Evolutionary conservation across 2,329 filamentous ascomycete genomes (phyloP), one percentile per base, ranked within the genome.

Genomic region (Sporothrix mexicana): DNA sequence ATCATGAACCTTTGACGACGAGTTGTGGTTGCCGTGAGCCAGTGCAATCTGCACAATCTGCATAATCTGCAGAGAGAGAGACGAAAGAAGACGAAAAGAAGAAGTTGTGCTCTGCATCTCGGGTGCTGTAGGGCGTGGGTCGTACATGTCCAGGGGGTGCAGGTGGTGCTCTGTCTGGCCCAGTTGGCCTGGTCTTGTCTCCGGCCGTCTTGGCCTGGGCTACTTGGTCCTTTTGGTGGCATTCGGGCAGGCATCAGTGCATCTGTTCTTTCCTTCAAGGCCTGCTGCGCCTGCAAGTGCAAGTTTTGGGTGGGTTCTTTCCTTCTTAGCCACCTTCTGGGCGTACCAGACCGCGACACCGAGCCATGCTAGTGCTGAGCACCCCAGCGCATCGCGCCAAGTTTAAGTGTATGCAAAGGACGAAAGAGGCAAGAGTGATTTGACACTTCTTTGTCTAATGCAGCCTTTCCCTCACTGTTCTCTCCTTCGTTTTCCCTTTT

Each of bases 201-300:
- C n/a, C 57, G 25, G 15, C 3, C 13, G 25, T 36, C 55, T 61
- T 61, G 55, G 55, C 55, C 13, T 15, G 25, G 25, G 13, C 15
- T 15, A 6, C 47, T 64, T 17, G 10, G 61, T 64, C 30, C 13
- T 8, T 41, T 41, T 17, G 45, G 45, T 61, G 30, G 15, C 41
- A 64, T 13, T 25, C 25, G 13, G 45, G 45, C n/a, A 15, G 15
- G n/a, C 45, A 6, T 25, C 25, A 7, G 41, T 47, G 41, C 61
- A 64, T 20, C n/a, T 8, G 13, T 55, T 53, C 17, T 17, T 17
- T 20, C 51, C 2, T 47, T 47, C n/a, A 4, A 47, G 61, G 12
- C 41, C 36, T 66, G 64, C 64, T 67, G 64, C 64, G 64, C 64
- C 64, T 67, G 43, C 23, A 20, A 67, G 41, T n/a, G 64, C 45